These are phyloP conservation scores for Aspergillus carlsbadensis DNA, from an alignment of 495 filamentous ascomycete species.

Conservation along the genomic window DNA sequence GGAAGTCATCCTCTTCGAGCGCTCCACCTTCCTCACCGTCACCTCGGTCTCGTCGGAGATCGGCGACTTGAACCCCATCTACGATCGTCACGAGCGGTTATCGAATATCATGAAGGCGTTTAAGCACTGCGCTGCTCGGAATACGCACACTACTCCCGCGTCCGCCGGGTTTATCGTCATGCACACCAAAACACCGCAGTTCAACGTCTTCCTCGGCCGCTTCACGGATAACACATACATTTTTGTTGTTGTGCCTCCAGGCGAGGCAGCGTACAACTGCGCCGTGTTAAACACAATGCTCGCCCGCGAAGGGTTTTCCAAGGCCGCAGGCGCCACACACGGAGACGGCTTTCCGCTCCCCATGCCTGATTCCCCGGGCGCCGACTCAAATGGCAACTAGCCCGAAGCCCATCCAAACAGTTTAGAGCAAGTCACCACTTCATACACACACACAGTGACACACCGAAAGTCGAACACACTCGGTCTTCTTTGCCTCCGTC, in stretches of 20 bases:
- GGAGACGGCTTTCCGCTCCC: slow-evolving; percentile 48
- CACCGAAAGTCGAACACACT: no score
- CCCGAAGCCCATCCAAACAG: neutral
- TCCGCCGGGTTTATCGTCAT: slow-evolving; percentile 63
- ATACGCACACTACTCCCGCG: slow-evolving; percentile 51
- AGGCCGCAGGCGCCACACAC: slow-evolving; percentile 36
- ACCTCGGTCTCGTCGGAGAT: slow-evolving; percentile 73
- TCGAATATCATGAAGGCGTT: slow-evolving; percentile 97
- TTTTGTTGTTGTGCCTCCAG: slow-evolving; percentile 82
- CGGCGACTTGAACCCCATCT: slow-evolving; percentile 78
- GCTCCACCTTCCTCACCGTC: slow-evolving; percentile 92
- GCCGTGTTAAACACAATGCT: slow-evolving; percentile 86
- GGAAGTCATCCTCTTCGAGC: slow-evolving; percentile 93
- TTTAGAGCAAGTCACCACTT: no score
- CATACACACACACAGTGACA: no score
- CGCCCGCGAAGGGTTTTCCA: slow-evolving; percentile 73
- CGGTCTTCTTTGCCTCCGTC: no score
- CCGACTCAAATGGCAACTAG: slow-evolving; percentile 10
- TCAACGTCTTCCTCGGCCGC: slow-evolving; percentile 88
- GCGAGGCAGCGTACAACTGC: slow-evolving; percentile 83
- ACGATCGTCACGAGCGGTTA: slow-evolving; percentile 91
- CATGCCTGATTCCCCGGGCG: slow-evolving; percentile 32
- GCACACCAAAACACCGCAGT: slow-evolving; percentile 67
- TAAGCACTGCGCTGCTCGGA: slow-evolving; percentile 74
- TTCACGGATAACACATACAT: slow-evolving; percentile 97